These are phyloP conservation scores for Fraxinus latifolia DNA, from an alignment of 305 asterid species.

Conservation along the genomic window DNA sequence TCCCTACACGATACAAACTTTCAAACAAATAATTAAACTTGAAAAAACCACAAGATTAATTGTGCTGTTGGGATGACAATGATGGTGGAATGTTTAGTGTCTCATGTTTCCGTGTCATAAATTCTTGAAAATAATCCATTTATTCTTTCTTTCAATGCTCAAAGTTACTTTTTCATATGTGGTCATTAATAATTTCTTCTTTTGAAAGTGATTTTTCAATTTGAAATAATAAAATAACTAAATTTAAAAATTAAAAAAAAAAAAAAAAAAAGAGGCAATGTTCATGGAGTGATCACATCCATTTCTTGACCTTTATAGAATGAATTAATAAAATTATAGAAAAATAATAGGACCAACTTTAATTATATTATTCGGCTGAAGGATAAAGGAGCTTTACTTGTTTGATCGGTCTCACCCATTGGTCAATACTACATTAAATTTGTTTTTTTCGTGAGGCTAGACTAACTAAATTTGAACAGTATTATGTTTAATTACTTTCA, in stretches of 20 bases:
- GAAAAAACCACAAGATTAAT: constrained; percentile 34
- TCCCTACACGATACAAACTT: background rate
- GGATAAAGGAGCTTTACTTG: background rate
- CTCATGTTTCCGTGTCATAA: background rate
- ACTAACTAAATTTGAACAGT: constrained; percentile 9
- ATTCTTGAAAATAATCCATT: constrained; percentile 17
- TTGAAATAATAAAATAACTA: background rate
- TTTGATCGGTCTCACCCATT: constrained; percentile 14
- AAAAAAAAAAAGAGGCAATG: background rate
- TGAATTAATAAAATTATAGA: constrained; percentile 18
- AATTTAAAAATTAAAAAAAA: too few species aligned
- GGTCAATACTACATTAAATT: constrained; percentile 1
- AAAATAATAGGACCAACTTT: constrained; percentile 15
- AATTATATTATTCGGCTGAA: constrained; percentile 5
- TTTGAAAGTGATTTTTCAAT: background rate
- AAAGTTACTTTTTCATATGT: too few species aligned
- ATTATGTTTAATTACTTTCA: background rate
- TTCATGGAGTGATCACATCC: constrained; percentile 11
- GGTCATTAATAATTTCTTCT: background rate
- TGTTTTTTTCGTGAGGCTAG: background rate
- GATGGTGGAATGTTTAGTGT: constrained; percentile 29
- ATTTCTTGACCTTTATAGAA: constrained; percentile 14
- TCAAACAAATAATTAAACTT: constrained; percentile 30
- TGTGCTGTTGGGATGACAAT: constrained; percentile 39
- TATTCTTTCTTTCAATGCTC: background rate